Evolutionary conservation across 768 basidiomycete genomes (phyloP), one percentile per base, ranked within the genome.

Genomic region (Fibroporia radiculosa): DNA sequence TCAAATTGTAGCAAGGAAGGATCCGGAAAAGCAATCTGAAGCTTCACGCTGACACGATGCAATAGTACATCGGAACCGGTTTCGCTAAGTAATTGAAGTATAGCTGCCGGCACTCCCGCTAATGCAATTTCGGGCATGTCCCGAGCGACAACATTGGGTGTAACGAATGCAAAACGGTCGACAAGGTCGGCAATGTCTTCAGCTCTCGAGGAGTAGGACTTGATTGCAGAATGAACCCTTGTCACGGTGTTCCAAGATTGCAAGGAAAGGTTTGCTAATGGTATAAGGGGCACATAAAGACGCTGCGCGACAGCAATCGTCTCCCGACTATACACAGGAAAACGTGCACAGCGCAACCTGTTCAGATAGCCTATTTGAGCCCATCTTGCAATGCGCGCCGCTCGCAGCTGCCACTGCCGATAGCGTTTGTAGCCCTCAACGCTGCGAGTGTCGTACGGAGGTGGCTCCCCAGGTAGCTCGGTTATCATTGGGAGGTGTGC

Each of bases 21-120:
- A 53, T 93, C 89, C 0, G 93, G 93, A 61, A 97, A 96, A 1
- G 91, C 93, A 43, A 97, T 90, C 54, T 92, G 89, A 24, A 91
- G 72, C 59, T 89, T 91, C 52, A 92, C 89, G 32, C 74, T 78
- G 1, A 83, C 65, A 20, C 67, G 73, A 59, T 96, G 93, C 10
- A 96, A 61, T 18, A 73, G 63, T 1, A 66, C 65, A 56, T 93
- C 91, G 55, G 92, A 86, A 13, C 66, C 65, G 53, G 54, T 62
- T 47, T 49, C 57, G 45, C 35, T 51, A 18, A 56, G 37, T 25
- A 52, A 16, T 13, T 43, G 46, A 18, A 41, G 43, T 39, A 60
- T 25, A 1, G 49, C 19, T 4, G 51, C 32, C 25, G 64, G 58
- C 31, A 66, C 51, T 6, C 75, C 77, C 0, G 75, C 54, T 4